Evolutionary conservation across 228 moss, liverwort and hornwort species (phyloP).

Genomic region (Sphagnum magellanicum): DNA sequence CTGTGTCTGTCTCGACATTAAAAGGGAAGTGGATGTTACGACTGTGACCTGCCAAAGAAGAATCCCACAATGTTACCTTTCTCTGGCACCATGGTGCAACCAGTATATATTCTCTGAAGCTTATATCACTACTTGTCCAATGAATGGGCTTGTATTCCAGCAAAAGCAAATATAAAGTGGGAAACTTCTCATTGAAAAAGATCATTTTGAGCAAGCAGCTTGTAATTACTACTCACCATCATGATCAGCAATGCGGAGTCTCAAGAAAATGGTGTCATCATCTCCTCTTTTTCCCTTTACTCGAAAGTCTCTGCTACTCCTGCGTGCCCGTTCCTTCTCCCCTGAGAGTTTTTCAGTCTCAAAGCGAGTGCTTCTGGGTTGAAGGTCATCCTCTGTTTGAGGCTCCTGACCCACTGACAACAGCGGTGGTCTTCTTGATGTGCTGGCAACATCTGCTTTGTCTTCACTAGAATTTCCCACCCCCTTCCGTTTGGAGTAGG

Average conservation of each 20-base stretch:
- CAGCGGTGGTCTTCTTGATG: slow-evolving; percentile 37
- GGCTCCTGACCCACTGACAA: slow-evolving; percentile 47
- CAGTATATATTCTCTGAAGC: no score
- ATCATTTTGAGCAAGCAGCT: no score
- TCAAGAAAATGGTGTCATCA: slow-evolving; percentile 76
- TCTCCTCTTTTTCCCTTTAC: slow-evolving; percentile 94
- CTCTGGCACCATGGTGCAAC: no score
- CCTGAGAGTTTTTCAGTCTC: slow-evolving; percentile 11
- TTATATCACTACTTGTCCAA: no score
- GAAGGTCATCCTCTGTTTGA: slow-evolving; percentile 52
- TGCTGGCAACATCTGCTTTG: slow-evolving; percentile 30
- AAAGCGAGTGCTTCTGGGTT: slow-evolving; percentile 37
- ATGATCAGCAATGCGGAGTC: slow-evolving; percentile 85
- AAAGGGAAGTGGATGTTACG: slow-evolving; percentile 98
- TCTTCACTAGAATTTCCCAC: slow-evolving; percentile 30
- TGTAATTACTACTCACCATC: slow-evolving; percentile 32
- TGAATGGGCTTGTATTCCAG: no score
- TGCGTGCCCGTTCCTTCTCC: slow-evolving; percentile 51
- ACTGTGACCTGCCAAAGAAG: slow-evolving; percentile 50
- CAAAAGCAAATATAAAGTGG: no score
- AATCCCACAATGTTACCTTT: not conserved
- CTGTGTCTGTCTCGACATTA: slow-evolving; percentile 80
- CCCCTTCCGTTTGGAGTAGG: slow-evolving; percentile 24
- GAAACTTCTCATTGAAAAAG: no score
- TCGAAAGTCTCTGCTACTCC: slow-evolving; percentile 79